Percentiles rank a stretch among this genome's conserved stretches.
Evolutionary conservation across 2,329 filamentous ascomycete species (phyloP).

Genomic region (Zasmidium citrigriseum): DNA sequence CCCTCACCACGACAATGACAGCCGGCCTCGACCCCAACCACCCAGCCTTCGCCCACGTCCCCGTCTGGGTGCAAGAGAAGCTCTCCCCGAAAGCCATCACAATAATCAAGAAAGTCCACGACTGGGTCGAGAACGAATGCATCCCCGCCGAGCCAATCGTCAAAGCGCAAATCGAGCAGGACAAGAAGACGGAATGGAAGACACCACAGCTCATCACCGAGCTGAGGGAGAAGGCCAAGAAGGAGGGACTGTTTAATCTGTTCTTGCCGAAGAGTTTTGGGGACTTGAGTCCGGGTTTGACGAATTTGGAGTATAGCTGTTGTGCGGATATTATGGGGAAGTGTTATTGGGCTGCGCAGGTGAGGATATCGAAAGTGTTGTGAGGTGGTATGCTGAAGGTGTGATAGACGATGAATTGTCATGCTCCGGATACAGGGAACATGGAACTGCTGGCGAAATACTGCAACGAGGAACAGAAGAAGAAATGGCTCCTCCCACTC

Average conservation of each 20-base stretch:
- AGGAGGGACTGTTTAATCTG: conserved; percentile 25
- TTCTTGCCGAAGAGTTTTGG: conserved; percentile 30
- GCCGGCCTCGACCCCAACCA: conserved; percentile 9
- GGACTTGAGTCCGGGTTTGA: conserved; percentile 44
- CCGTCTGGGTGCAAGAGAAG: conserved; percentile 27
- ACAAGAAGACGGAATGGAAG: conserved; percentile 23
- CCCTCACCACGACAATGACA: conserved; percentile 1
- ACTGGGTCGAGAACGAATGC: conserved; percentile 28
- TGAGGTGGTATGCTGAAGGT: not conserved
- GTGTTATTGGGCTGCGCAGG: conserved; percentile 49
- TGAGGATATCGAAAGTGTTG: conserved; percentile 11
- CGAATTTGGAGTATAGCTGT: conserved; percentile 49
- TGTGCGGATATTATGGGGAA: conserved; percentile 50
- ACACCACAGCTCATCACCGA: conserved; percentile 22
- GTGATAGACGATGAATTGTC: conserved; percentile 29
- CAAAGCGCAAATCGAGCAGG: conserved; percentile 21
- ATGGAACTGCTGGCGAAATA: conserved; percentile 54
- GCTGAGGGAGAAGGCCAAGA: conserved; percentile 22
- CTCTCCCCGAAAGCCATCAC: conserved; percentile 25
- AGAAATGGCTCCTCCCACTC: conserved; percentile 50
- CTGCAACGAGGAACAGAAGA: conserved; percentile 49
- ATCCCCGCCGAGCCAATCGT: conserved; percentile 26
- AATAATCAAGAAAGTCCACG: conserved; percentile 23
- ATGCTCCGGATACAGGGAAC: conserved; percentile 50
- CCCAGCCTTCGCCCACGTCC: conserved; percentile 22